Evolutionary conservation across 1,284 basidiomycete species (phyloP).

Genomic region (Melampsora occidentalis): DNA sequence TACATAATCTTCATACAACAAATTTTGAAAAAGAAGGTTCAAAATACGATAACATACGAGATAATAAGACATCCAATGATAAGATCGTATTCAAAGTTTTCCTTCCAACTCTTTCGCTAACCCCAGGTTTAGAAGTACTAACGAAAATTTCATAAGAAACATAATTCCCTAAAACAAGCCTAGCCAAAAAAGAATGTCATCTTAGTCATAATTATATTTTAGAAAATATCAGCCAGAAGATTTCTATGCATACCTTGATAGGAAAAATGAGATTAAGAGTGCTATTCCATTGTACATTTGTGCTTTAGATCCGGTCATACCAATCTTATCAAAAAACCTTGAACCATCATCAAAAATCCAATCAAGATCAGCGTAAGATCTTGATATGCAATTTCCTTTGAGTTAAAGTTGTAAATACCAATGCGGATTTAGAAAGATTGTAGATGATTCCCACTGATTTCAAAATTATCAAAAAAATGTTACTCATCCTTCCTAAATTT

Average conservation of each 20-base stretch:
- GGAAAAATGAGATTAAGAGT: constrained; percentile 22
- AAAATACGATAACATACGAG: constrained; percentile 13
- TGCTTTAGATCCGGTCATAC: constrained; percentile 36
- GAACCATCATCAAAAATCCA: background rate
- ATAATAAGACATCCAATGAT: constrained; percentile 31
- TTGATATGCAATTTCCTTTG: background rate
- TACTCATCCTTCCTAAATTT: background rate
- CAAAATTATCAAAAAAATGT: background rate
- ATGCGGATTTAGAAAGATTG: constrained; percentile 44
- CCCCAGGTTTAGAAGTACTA: background rate
- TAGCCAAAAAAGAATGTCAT: background rate
- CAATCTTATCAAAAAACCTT: constrained; percentile 43
- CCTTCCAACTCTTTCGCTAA: constrained; percentile 27
- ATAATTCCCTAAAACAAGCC: constrained; percentile 40
- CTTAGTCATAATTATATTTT: background rate
- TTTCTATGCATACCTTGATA: constrained; percentile 18
- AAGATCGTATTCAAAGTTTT: constrained; percentile 34
- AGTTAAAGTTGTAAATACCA: constrained; percentile 25
- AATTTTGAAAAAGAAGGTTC: background rate
- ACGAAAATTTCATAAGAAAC: constrained; percentile 34
- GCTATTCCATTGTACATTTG: constrained; percentile 35
- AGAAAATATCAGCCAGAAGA: constrained; percentile 1
- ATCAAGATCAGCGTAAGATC: background rate
- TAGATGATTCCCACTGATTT: constrained; percentile 42
- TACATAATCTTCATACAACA: too few relatives aligned